phyloP scores from a whole-genome alignment of 1,284 basidiomycete species.

The Cutaneotrichosporon sp. region DNA sequence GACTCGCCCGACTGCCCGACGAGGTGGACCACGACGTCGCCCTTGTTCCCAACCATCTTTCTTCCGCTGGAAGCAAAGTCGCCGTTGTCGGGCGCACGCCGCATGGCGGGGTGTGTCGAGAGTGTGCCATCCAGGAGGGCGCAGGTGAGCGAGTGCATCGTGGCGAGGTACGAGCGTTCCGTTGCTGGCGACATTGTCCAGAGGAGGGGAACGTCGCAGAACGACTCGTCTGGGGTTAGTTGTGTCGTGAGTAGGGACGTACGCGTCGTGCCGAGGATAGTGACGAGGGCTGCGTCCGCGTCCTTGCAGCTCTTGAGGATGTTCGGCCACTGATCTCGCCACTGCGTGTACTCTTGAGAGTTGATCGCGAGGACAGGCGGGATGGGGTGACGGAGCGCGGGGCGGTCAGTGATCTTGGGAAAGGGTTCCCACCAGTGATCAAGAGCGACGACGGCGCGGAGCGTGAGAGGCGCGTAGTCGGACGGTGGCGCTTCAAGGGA shows the following conservation, averaged over 20 bases:
- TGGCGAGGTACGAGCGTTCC: slow-evolving; percentile 20
- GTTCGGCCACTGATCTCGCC: slow-evolving; percentile 63
- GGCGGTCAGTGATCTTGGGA: slow-evolving; percentile 21
- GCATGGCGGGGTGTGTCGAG: slow-evolving; percentile 9
- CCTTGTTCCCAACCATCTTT: background rate
- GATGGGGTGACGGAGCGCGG: slow-evolving; percentile 7
- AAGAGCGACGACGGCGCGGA: slow-evolving; percentile 56
- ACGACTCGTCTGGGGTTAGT: slow-evolving; percentile 34
- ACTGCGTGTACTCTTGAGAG: slow-evolving; percentile 66
- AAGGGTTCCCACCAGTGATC: slow-evolving; percentile 75
- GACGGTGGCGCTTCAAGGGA: slow-evolving; percentile 14
- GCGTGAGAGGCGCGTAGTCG: slow-evolving; percentile 51
- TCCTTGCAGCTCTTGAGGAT: slow-evolving; percentile 53
- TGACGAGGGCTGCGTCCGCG: slow-evolving; percentile 28
- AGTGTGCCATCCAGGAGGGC: slow-evolving; percentile 28
- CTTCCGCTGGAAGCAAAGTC: background rate
- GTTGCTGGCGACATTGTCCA: slow-evolving; percentile 15
- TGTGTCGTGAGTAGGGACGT: slow-evolving; percentile 14
- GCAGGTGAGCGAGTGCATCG: slow-evolving; percentile 33
- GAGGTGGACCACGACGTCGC: background rate
- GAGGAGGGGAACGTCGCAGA: slow-evolving; percentile 41
- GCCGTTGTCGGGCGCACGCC: slow-evolving; percentile 21
- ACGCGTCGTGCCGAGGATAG: slow-evolving; percentile 37
- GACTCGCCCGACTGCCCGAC: no score
- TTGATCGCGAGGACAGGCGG: slow-evolving; percentile 59